These are phyloP conservation scores for Orbilia javanica DNA, from an alignment of 2,329 filamentous ascomycete species.

Conservation along the genomic window DNA sequence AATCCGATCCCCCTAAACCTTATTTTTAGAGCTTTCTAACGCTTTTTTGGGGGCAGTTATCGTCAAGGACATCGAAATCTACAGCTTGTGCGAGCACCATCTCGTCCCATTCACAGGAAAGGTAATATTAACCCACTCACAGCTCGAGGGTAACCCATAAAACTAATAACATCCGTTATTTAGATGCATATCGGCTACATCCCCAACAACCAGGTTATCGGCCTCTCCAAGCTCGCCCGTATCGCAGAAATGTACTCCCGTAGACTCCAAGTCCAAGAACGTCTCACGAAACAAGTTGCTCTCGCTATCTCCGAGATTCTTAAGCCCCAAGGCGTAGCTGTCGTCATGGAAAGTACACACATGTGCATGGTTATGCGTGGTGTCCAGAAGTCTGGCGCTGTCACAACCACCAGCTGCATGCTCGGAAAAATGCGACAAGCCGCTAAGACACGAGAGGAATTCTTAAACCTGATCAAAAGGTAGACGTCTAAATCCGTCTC, in stretches of 20 bases:
- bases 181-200: slow-evolving; percentile 99
- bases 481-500: slow-evolving; percentile 2
- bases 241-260: slow-evolving; percentile 98
- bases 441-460: slow-evolving; percentile 95
- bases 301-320: slow-evolving; percentile 92
- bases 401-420: slow-evolving; percentile 95
- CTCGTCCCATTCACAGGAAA: slow-evolving; percentile 96
- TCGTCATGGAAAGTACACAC: slow-evolving; percentile 97
- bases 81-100: slow-evolving; percentile 95
- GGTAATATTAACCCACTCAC: slow-evolving; percentile 68
- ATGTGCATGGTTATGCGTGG: slow-evolving; percentile 99
- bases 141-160: neutral
- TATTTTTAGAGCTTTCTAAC: neutral
- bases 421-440: slow-evolving; percentile 94
- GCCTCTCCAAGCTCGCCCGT: slow-evolving; percentile 92
- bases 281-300: slow-evolving; percentile 94
- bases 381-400: slow-evolving; percentile 89
- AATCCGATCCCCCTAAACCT: neutral
- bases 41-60: slow-evolving; percentile 75
- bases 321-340: slow-evolving; percentile 92
- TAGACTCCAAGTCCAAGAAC: slow-evolving; percentile 93
- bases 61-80: slow-evolving; percentile 96
- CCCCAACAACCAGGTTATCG: slow-evolving; percentile 88
- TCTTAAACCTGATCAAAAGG: slow-evolving; percentile 77
- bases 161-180: slow-evolving; percentile 43